Evolutionary conservation across 768 basidiomycete genomes (phyloP).

Genomic region (Macrolepiota fuliginosa): DNA sequence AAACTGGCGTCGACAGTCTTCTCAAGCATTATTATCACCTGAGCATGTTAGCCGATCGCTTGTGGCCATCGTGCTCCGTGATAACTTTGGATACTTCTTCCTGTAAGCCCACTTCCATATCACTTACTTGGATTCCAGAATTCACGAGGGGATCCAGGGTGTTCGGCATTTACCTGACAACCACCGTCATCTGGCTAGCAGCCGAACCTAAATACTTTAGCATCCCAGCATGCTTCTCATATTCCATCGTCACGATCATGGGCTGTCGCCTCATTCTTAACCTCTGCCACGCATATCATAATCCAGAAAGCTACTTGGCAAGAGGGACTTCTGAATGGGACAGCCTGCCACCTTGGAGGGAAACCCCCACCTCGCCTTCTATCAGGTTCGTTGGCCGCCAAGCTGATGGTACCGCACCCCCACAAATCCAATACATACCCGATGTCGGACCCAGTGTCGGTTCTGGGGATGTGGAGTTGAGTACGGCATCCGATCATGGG

Average conservation of each 20-base stretch:
- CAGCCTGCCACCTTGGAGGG: too few species aligned
- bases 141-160: conserved; percentile 15
- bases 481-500: too few species aligned
- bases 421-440: too few species aligned
- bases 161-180: conserved; percentile 22
- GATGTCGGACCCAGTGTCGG: too few species aligned
- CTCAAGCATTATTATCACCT: neutral
- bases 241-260: conserved; percentile 23
- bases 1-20: neutral
- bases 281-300: conserved; percentile 25
- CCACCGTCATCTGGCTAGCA: conserved; percentile 24
- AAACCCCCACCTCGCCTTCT: too few species aligned
- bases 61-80: conserved; percentile 23
- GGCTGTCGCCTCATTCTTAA: conserved; percentile 29
- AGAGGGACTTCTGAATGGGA: conserved; percentile 1
- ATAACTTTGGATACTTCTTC: conserved; percentile 26
- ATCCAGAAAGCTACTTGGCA: neutral
- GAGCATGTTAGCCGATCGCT: conserved; percentile 16
- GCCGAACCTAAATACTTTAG: conserved; percentile 21
- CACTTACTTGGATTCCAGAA: neutral
- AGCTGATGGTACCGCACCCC: too few species aligned
- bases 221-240: conserved; percentile 23
- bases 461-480: too few species aligned
- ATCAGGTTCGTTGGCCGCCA: too few species aligned
- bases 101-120: conserved; percentile 16